These are phyloP conservation scores for Acanthamoeba rhysodes DNA, from an alignment of 208 protist species.

Conservation along the genomic window DNA sequence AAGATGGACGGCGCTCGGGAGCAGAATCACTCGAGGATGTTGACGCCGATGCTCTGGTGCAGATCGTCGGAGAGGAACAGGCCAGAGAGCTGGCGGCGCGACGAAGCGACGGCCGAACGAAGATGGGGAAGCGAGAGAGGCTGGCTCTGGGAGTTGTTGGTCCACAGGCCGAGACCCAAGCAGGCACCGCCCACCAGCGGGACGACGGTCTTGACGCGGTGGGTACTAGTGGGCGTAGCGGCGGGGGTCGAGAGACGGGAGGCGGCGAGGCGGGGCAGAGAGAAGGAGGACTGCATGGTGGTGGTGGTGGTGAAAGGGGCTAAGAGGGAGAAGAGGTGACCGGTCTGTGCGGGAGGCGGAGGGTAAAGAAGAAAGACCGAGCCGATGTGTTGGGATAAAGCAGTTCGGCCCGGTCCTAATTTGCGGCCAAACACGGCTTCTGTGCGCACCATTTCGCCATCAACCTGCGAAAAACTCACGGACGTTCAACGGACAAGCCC, in stretches of 20 bases:
- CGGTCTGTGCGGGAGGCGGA: neutral
- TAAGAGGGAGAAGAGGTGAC: too few species aligned
- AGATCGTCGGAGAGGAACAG: neutral
- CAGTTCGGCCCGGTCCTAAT: too few species aligned
- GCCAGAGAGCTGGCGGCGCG: neutral
- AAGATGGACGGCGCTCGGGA: neutral
- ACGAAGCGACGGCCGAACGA: neutral
- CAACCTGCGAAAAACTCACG: neutral
- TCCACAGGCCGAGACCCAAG: constrained; percentile 37
- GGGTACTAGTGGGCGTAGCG: neutral
- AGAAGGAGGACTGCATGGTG: constrained; percentile 4
- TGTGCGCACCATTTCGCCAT: neutral
- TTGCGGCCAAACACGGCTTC: neutral
- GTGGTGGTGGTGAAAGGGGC: too few species aligned
- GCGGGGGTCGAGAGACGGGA: neutral
- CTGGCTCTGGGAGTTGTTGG: neutral
- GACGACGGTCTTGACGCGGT: neutral
- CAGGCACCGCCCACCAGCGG: neutral
- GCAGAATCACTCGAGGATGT: constrained; percentile 4
- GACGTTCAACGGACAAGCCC: neutral
- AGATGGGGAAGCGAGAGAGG: neutral
- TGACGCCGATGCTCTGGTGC: constrained; percentile 42
- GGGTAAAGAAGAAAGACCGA: neutral
- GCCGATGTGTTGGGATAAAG: neutral
- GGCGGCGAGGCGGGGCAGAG: neutral